phyloP scores from a whole-genome alignment of 148 eudicot genomes.

The Persicaria maculosa region DNA sequence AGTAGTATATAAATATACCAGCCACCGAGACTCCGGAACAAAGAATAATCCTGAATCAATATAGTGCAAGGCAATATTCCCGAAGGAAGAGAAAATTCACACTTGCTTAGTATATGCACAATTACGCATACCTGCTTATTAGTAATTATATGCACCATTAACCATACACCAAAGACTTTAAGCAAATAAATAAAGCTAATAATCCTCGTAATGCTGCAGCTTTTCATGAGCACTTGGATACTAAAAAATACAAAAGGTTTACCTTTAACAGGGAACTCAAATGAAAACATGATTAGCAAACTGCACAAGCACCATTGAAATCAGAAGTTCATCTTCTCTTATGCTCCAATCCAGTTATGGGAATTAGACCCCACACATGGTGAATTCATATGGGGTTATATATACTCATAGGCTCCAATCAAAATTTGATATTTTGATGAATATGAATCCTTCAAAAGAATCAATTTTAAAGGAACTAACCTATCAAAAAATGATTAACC shows the following conservation, averaged over 20 bases:
- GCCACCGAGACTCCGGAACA: conserved; percentile 94
- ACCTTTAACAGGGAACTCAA: too few species aligned
- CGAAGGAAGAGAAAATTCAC: conserved; percentile 24
- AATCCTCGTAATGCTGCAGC: not conserved
- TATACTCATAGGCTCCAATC: conserved; percentile 70
- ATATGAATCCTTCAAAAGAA: not conserved
- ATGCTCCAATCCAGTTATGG: too few species aligned
- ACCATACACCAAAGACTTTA: not conserved
- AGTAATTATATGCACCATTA: not conserved
- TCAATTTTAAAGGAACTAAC: conserved; percentile 24
- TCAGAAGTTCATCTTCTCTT: too few species aligned
- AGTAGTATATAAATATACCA: conserved; percentile 41
- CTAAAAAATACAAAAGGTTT: too few species aligned
- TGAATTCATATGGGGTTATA: conserved; percentile 33
- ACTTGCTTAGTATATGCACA: conserved; percentile 13
- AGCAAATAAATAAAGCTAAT: not conserved
- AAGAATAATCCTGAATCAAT: conserved; percentile 85
- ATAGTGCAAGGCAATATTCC: conserved; percentile 77
- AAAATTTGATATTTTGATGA: not conserved
- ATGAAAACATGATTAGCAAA: too few species aligned
- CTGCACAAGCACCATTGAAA: too few species aligned
- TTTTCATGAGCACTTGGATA: not conserved
- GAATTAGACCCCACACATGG: too few species aligned
- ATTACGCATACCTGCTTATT: not conserved
- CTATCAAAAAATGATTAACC: conserved; percentile 80